phyloP scores from a whole-genome alignment of 257 asterid species.

The Galeopsis tetrahit region DNA sequence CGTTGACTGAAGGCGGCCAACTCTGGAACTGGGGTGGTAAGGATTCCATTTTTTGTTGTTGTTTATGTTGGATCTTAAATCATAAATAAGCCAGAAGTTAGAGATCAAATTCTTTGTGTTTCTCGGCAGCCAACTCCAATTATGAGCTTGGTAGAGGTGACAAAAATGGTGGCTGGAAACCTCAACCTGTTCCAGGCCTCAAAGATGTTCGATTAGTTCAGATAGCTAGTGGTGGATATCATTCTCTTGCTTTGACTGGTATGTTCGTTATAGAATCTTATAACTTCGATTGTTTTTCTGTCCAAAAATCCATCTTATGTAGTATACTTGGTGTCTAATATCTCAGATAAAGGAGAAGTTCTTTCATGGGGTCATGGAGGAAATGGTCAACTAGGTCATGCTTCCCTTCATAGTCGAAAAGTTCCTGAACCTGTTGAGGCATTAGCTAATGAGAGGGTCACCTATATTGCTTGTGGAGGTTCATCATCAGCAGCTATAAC shows the following conservation, averaged over 20 bases:
- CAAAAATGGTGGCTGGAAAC: constrained; percentile 92
- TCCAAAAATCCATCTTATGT: constrained; percentile 23
- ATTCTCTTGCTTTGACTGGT: constrained; percentile 98
- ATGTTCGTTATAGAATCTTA: constrained; percentile 20
- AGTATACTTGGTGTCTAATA: constrained; percentile 19
- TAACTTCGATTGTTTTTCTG: background rate
- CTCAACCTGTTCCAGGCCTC: constrained; percentile 81
- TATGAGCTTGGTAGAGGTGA: constrained; percentile 98
- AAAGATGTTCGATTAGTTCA: constrained; percentile 71
- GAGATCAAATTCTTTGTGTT: constrained; percentile 7
- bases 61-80: background rate
- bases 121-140: constrained; percentile 82
- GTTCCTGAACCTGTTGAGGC: constrained; percentile 76
- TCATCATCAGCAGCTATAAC: constrained; percentile 95
- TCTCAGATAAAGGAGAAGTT: constrained; percentile 85
- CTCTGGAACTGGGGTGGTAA: constrained; percentile 99
- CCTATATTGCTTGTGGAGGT: constrained; percentile 88
- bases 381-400: constrained; percentile 90
- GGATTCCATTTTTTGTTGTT: constrained; percentile 22
- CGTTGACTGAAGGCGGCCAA: constrained; percentile 81
- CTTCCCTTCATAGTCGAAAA: constrained; percentile 70
- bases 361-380: constrained; percentile 99
- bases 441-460: constrained; percentile 70
- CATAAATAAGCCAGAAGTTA: background rate
- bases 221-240: constrained; percentile 97